Evolutionary conservation across 805 yeast genomes (phyloP).

Genomic region (Monosporozyma solicola): DNA sequence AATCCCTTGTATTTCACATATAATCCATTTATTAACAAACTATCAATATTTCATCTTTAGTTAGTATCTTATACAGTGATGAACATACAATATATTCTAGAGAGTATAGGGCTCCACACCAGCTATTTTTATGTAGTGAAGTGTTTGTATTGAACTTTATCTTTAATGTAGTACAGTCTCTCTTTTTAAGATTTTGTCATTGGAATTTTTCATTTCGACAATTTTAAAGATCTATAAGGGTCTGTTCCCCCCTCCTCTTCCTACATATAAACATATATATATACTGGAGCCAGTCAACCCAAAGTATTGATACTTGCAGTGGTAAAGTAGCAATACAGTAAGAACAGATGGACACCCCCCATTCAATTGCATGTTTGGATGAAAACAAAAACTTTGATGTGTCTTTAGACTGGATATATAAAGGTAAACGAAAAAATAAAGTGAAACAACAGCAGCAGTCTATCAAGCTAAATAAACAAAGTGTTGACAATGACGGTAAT

Average conservation of each 20-base stretch:
- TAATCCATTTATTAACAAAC: too few relatives aligned
- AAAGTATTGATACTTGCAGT: too few relatives aligned
- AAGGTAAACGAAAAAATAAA: conserved; percentile 47
- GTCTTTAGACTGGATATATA: conserved; percentile 78
- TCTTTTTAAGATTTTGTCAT: background rate
- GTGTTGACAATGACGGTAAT: background rate
- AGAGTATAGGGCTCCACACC: too few relatives aligned
- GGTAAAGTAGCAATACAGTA: too few relatives aligned
- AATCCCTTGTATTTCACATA: too few relatives aligned
- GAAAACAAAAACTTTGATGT: conserved; percentile 16
- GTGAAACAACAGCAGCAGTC: background rate
- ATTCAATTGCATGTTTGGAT: background rate
- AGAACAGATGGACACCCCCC: background rate
- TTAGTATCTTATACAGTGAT: too few relatives aligned
- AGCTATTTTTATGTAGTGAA: too few relatives aligned
- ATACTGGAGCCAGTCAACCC: background rate
- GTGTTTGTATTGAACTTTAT: too few relatives aligned
- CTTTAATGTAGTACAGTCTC: background rate
- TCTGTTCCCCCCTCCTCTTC: background rate
- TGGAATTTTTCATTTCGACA: background rate
- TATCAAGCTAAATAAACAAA: background rate
- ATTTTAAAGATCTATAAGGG: background rate
- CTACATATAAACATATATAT: background rate
- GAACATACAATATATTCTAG: too few relatives aligned
- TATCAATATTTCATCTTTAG: too few relatives aligned